Evolutionary conservation across 169 alveolate genomes (phyloP).

Genomic region (Amoebophrya sp.): DNA sequence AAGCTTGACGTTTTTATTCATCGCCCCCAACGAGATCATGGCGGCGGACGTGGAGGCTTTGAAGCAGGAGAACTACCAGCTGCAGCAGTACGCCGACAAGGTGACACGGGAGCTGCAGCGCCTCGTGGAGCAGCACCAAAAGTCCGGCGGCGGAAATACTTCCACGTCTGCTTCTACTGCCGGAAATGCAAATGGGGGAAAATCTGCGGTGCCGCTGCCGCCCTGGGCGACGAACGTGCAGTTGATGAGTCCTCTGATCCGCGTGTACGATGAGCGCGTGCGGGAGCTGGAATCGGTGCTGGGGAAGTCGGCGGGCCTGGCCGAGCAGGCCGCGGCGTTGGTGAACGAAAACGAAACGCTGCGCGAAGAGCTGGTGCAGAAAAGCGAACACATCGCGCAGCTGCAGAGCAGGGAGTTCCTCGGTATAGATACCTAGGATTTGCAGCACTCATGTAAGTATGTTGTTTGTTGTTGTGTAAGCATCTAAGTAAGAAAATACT

Average conservation of each 20-base stretch:
- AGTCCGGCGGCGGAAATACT: no score
- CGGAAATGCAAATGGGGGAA: no score
- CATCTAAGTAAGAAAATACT: no score
- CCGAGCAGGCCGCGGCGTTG: conserved; percentile 17
- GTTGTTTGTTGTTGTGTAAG: no score
- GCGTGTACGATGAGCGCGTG: conserved; percentile 33
- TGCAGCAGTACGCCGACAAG: not conserved
- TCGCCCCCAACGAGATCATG: not conserved
- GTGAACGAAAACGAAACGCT: conserved; percentile 32
- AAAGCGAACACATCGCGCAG: not conserved
- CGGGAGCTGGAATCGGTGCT: conserved; percentile 22
- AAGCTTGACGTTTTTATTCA: no score
- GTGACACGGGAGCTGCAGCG: not conserved
- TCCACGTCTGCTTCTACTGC: no score
- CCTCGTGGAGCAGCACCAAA: not conserved
- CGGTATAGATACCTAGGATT: not conserved
- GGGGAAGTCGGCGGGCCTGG: conserved; percentile 17
- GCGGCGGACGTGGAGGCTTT: not conserved
- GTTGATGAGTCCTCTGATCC: conserved; percentile 30
- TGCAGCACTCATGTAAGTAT: no score
- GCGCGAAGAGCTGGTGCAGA: not conserved
- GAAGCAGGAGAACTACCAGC: not conserved
- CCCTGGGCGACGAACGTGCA: conserved; percentile 36
- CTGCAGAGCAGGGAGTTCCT: not conserved
- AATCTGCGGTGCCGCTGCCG: conserved; percentile 20